These are phyloP conservation scores for Euphorbia lathyris DNA, from an alignment of 345 rosid species.

Conservation along the genomic window DNA sequence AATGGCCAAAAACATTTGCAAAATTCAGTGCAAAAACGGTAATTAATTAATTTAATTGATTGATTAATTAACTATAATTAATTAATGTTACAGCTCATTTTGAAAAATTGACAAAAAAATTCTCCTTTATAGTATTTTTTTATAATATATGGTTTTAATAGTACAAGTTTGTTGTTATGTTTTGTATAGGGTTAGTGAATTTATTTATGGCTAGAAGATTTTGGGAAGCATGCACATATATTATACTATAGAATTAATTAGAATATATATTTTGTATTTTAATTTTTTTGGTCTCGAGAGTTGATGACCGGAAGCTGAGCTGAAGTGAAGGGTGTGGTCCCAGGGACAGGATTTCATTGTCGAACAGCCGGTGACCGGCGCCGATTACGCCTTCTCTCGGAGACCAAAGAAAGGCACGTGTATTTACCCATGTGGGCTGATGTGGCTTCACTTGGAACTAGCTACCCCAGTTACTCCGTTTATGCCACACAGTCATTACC, in stretches of 20 bases:
- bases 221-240: slow-evolving; percentile 11
- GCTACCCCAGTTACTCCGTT: background rate
- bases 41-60: background rate
- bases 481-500: background rate
- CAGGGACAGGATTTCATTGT: slow-evolving; percentile 19
- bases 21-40: slow-evolving; percentile 12
- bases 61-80: no score
- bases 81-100: background rate
- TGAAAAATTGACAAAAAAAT: background rate
- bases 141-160: background rate
- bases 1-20: background rate
- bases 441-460: slow-evolving; percentile 24
- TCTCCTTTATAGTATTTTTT: no score
- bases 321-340: slow-evolving; percentile 26
- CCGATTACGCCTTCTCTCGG: slow-evolving; percentile 37
- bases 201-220: slow-evolving; percentile 2
- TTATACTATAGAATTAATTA: no score
- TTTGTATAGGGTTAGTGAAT: no score
- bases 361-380: slow-evolving; percentile 48
- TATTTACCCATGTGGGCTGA: slow-evolving; percentile 38
- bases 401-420: slow-evolving; percentile 36
- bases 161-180: background rate
- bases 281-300: slow-evolving; percentile 11
- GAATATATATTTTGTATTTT: no score
- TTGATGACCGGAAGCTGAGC: slow-evolving; percentile 21